Conservation (phyloP, 2,329 filamentous ascomycete genomes). For the Venturia asperata region DNA sequence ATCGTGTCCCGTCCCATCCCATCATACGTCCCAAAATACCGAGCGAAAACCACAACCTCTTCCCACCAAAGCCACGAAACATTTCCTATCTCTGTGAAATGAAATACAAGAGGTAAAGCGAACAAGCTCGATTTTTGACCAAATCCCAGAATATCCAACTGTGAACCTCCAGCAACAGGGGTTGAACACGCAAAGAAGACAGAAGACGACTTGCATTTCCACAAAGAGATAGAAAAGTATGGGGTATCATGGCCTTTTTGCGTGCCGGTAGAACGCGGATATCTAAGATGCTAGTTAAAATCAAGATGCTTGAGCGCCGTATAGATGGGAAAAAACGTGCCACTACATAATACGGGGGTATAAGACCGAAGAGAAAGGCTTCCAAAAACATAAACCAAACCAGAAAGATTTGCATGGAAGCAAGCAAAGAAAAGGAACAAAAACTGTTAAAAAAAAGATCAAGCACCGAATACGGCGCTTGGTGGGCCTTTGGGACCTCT, state of each 20-base stretch:
- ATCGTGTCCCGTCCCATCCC: neutral
- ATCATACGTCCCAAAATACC: neutral
- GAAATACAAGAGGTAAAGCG: neutral
- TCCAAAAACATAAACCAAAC: neutral
- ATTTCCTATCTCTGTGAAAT: slow-evolving; percentile 1
- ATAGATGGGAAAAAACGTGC: slow-evolving; percentile 4
- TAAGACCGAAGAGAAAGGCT: neutral
- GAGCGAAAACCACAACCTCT: neutral
- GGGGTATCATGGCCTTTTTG: slow-evolving; percentile 12
- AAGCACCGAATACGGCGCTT: slow-evolving; percentile 11
- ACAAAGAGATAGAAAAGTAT: slow-evolving; percentile 9
- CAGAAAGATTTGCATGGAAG: neutral
- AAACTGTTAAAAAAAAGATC: neutral
- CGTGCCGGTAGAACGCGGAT: slow-evolving; percentile 5
- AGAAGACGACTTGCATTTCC: slow-evolving; percentile 11
- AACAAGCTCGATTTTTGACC: neutral
- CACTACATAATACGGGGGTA: slow-evolving; percentile 13
- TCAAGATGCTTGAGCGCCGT: neutral
- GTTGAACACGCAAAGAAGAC: neutral
- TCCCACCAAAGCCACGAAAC: neutral
- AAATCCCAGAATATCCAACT: neutral
- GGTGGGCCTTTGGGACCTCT: neutral
- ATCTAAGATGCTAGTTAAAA: slow-evolving; percentile 11
- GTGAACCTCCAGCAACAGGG: slow-evolving; percentile 8
- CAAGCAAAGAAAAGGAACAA: neutral